These are phyloP conservation scores for Fusarium ramigenum DNA, from an alignment of 2,329 filamentous ascomycete genomes.

Conservation along the genomic window DNA sequence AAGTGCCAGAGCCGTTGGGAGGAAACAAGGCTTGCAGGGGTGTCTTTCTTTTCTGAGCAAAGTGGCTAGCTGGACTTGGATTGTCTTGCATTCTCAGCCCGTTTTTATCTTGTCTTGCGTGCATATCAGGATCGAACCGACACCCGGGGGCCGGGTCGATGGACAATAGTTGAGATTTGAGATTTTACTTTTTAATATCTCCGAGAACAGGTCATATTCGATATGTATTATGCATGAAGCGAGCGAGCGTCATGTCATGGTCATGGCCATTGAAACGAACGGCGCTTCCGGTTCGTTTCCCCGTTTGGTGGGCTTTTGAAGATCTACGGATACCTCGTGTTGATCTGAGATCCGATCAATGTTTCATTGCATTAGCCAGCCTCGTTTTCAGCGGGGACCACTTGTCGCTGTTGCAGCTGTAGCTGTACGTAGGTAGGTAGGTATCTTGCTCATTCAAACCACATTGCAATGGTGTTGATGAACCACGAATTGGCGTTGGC, in stretches of 20 bases:
- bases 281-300: background rate
- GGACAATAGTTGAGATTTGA: background rate
- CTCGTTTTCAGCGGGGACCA: background rate
- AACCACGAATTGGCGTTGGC: background rate
- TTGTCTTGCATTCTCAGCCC: background rate
- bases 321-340: background rate
- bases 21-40: conserved; percentile 27
- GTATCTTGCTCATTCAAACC: background rate
- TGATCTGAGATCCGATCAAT: background rate
- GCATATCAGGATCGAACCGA: conserved; percentile 19
- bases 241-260: background rate
- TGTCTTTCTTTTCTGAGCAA: background rate
- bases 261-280: background rate
- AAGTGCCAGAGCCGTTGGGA: background rate
- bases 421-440: background rate
- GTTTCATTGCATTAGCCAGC: background rate
- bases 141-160: conserved; percentile 10
- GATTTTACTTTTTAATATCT: background rate
- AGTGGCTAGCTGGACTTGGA: background rate
- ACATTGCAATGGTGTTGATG: background rate
- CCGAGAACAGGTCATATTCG: conserved; percentile 7
- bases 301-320: background rate
- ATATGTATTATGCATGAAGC: background rate
- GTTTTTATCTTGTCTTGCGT: background rate
- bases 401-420: background rate